Conservation (phyloP, 192 early-diverging fungal species). For the Podila clonocystis region DNA sequence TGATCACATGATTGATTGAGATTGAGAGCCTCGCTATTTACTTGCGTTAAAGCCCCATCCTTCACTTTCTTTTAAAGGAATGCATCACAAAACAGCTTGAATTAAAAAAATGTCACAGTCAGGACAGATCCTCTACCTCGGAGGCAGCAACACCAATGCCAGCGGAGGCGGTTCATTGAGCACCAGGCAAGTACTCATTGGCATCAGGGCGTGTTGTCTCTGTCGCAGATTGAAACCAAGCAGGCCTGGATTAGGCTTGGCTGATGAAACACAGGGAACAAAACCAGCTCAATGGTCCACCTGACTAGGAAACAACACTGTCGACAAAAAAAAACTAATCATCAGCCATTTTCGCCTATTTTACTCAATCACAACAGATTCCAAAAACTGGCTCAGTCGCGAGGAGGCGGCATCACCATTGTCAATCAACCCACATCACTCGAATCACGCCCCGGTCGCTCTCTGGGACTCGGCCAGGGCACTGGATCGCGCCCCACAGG, state of each 20-base stretch:
- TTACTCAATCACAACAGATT: conserved; percentile 9
- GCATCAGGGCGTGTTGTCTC: too few species aligned
- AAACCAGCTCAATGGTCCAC: not conserved
- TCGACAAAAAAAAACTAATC: not conserved
- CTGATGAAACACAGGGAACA: not conserved
- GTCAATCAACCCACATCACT: conserved; percentile 21
- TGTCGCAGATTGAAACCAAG: not conserved
- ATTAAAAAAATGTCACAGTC: too few species aligned
- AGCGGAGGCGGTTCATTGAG: conserved; percentile 36
- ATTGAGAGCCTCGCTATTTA: too few species aligned
- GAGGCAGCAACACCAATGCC: conserved; percentile 16
- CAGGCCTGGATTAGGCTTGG: not conserved
- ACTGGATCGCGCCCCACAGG: conserved; percentile 23
- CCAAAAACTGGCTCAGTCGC: conserved; percentile 32
- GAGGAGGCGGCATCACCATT: conserved; percentile 25
- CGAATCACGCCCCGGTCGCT: conserved; percentile 13
- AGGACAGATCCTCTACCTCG: conserved; percentile 42
- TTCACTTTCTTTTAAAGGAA: too few species aligned
- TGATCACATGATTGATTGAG: too few species aligned
- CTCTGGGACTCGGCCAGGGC: conserved; percentile 17
- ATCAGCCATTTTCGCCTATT: not conserved
- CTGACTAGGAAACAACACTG: not conserved
- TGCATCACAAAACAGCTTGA: too few species aligned
- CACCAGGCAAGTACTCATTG: conserved; percentile 20
- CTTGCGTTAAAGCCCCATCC: too few species aligned